Evolutionary conservation across 768 basidiomycete genomes (phyloP), one percentile per base, ranked within the genome.

Genomic region (Paxillus ammoniavirescens): DNA sequence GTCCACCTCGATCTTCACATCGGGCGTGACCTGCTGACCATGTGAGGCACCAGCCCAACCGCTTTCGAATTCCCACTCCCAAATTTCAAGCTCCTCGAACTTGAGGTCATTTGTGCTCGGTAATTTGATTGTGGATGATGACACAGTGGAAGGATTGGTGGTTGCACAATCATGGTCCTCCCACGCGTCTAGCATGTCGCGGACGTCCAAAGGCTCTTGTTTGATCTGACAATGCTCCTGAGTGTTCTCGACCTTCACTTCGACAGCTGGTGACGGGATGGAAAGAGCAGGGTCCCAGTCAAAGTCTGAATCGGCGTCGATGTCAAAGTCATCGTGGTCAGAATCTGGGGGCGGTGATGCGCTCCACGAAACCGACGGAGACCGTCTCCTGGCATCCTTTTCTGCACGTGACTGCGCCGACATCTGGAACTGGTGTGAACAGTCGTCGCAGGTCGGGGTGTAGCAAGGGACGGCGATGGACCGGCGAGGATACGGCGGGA

Each of bases 321-420:
- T 50, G 55, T 76, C 84, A 54, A 79, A 77, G 55, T 84, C 66
- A 14, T 69, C 72, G 18, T 62, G 63, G 18, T 66, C 81, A 28
- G 78, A 87, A 60, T 89, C 86, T 4, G 88, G 88, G 12, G 88
- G 88, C 1, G 83, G 86, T 0, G 88, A 87, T 12, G 82, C 81
- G 40, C 80, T 84, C 64, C 72, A 75, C 2, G 82, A 72, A 14
- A 83, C 69, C 8, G 86, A 85, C 7, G 83, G 80, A 1, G 84
- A 84, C 37, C 83, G 84, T 53, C 77, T 78, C 60, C 68, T 74
- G 41, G 60, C 55, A 17, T 55, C 57, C 15, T 14, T 28, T 10
- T 18, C 37, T 50, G 62, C 60, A 58, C 67, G 47, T 15, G 62
- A 64, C 45, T 64, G 62, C 17, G 50, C 54, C 31, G 57, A 50